phyloP scores from a whole-genome alignment of 2,329 filamentous ascomycete genomes.

The Apiospora malaysiana region DNA sequence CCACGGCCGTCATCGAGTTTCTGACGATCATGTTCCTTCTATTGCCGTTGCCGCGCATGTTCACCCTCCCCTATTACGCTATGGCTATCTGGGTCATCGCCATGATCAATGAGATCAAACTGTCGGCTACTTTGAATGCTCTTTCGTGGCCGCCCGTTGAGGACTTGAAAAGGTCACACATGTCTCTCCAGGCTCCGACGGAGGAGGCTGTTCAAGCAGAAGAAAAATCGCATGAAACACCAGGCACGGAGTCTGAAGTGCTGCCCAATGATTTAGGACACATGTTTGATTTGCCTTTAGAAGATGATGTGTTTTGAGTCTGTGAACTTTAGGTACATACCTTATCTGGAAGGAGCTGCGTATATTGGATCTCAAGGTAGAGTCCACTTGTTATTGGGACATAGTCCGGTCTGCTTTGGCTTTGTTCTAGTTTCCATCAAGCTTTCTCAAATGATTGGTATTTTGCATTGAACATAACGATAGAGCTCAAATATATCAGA shows the following conservation, averaged over 20 bases:
- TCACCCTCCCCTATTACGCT: background rate
- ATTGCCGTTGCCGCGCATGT: background rate
- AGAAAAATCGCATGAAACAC: background rate
- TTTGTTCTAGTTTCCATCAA: no score
- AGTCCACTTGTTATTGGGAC: no score
- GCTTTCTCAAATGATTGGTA: no score
- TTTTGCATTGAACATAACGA: no score
- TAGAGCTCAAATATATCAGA: no score
- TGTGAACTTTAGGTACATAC: no score
- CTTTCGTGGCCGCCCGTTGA: background rate
- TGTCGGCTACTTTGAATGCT: background rate
- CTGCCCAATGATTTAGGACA: background rate
- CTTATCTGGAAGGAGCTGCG: no score
- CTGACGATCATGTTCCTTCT: background rate
- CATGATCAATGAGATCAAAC: background rate
- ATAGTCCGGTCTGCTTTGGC: no score
- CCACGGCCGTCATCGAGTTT: background rate
- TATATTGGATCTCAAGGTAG: no score
- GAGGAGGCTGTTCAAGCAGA: background rate
- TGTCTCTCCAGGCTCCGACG: background rate
- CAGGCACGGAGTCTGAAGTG: background rate
- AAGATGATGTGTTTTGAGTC: background rate
- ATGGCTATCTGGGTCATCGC: background rate
- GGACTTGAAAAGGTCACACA: background rate
- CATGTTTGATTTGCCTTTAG: background rate